A percentile compares a stretch with the other conserved stretches of the same genome.
Evolutionary conservation across 139 green algal genomes (phyloP).

Genomic region (Tetraselmis chui): DNA sequence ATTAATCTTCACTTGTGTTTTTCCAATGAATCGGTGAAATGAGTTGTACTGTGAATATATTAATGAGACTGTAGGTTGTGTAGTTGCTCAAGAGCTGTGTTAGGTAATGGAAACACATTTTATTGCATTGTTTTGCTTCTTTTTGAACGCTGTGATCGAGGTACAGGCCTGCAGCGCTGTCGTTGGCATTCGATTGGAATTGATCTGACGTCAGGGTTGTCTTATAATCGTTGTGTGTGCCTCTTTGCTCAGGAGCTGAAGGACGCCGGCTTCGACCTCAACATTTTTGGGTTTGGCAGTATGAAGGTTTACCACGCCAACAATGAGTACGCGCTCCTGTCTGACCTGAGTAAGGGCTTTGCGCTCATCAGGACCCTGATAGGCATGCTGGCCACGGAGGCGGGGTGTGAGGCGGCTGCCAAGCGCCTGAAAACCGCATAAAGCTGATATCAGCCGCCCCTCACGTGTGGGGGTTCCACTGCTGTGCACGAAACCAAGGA

Average conservation of each 20-base stretch:
- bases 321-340: conserved; percentile 40
- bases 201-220: background rate
- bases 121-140: background rate
- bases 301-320: conserved; percentile 61
- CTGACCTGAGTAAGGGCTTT: background rate
- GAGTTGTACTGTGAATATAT: too few relatives aligned
- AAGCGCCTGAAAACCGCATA: background rate
- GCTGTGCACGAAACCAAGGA: too few relatives aligned
- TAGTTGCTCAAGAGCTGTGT: too few relatives aligned
- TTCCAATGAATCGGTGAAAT: too few relatives aligned
- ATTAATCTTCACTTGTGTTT: too few relatives aligned
- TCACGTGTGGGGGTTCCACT: too few relatives aligned
- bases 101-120: conserved; percentile 24
- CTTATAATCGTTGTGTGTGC: background rate
- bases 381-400: background rate
- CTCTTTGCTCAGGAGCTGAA: conserved; percentile 26
- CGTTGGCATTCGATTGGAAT: background rate
- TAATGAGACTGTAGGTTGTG: too few relatives aligned
- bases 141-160: conserved; percentile 5
- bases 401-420: background rate
- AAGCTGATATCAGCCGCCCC: too few relatives aligned
- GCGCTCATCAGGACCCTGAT: background rate
- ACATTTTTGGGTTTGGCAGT: conserved; percentile 63
- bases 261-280: conserved; percentile 37
- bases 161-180: background rate